Evolutionary conservation across 2,329 filamentous ascomycete species (phyloP), one percentile per base, ranked within the genome.

Genomic region (Colletotrichum spaethianum): DNA sequence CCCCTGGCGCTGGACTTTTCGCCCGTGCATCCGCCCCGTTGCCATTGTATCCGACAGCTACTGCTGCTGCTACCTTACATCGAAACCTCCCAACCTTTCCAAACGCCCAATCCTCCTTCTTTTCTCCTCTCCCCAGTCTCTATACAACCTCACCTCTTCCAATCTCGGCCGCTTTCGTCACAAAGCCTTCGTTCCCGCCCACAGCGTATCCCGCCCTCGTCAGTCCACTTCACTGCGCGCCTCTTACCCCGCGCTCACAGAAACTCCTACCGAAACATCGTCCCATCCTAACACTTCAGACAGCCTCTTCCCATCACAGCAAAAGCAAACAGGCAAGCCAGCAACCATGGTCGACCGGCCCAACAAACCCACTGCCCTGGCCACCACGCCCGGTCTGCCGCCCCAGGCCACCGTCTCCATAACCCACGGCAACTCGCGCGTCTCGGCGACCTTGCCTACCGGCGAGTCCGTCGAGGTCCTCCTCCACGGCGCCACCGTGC

Each of bases 401-500:
- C 93, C 95, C 59, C 93, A 91, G 79, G 84, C 96, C 42, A 90
- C 92, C 75, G 93, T 98, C 78, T 90, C 90, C 80, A 91, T 95
- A 78, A 89, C 91, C 36, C 89, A 93, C 77, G 90, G 91, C 79
- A 91, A 91, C 82, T 89, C 89, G 72, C 90, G 90, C 72, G 92
- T 98, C 63, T 89, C 90, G n/a, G 96, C 96, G 42, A 89, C 88
- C 38, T 90, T 98, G 53, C 94, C 95, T 48, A 93, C 94, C 0
- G 95, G 96, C 76, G 95, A 98, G 84, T 94, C 91, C 67, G 90
- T 98, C 76, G 92, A 94, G 75, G 88, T 99, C 46, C 87, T 98
- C 73, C 90, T 98, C n/a, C 93, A 93, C 79, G 96, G 96, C 70
- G 96, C 96, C 14, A 98, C 95, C 0, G 93, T 99, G 59, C 91